Evolutionary conservation across 2,329 filamentous ascomycete species (phyloP).

Genomic region (Epicoccum nigrum): DNA sequence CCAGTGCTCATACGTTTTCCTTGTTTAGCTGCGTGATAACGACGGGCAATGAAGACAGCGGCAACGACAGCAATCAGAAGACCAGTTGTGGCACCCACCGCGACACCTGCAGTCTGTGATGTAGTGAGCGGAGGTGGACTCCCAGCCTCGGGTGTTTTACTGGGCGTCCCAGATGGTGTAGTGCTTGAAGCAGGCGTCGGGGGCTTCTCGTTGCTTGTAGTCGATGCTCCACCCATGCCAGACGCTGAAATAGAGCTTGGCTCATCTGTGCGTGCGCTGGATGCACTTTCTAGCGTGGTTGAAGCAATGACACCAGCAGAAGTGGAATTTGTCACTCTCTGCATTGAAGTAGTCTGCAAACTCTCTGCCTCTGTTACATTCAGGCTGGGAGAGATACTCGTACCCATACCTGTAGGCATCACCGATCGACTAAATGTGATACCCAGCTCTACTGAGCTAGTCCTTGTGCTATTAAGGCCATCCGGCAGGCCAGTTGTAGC

Average conservation of each 20-base stretch:
- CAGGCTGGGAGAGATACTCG: background rate
- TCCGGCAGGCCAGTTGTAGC: background rate
- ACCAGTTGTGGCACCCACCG: slow-evolving; percentile 41
- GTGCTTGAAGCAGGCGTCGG: background rate
- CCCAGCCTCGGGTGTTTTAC: slow-evolving; percentile 16
- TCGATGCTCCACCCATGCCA: background rate
- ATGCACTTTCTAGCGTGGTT: background rate
- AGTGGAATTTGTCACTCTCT: slow-evolving; percentile 1
- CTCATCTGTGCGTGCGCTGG: background rate
- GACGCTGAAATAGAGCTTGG: background rate
- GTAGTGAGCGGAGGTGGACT: slow-evolving; percentile 31
- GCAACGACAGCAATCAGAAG: slow-evolving; percentile 43
- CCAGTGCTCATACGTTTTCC: slow-evolving; percentile 30
- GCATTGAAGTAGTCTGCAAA: background rate
- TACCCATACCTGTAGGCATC: background rate
- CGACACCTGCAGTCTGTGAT: slow-evolving; percentile 45
- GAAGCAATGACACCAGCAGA: background rate
- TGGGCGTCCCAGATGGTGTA: slow-evolving; percentile 20
- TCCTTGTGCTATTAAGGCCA: background rate
- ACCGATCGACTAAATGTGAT: slow-evolving; percentile 10
- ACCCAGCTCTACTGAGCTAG: background rate
- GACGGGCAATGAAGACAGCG: slow-evolving; percentile 41
- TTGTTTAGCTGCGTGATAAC: slow-evolving; percentile 31
- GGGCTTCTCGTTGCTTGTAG: background rate
- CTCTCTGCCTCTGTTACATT: slow-evolving; percentile 8